Percentiles rank a stretch among this genome's conserved stretches.
These are phyloP conservation scores for Rhynchosporium graminicola DNA, from an alignment of 2,329 filamentous ascomycete species.

Conservation along the genomic window DNA sequence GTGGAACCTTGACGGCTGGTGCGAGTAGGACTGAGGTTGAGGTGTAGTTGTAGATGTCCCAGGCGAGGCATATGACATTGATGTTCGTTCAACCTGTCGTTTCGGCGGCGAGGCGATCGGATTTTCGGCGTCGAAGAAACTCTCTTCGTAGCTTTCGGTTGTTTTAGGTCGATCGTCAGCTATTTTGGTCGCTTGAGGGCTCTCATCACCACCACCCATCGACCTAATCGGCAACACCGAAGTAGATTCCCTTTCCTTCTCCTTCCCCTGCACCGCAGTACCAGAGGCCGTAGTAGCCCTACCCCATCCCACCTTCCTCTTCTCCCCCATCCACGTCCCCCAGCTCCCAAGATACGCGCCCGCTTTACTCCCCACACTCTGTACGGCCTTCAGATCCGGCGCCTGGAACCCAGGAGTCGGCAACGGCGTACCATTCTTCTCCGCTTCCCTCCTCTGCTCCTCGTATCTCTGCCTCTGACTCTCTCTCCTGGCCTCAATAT, in stretches of 20 bases:
- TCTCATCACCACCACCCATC: slow-evolving; percentile 20
- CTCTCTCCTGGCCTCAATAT: slow-evolving; percentile 81
- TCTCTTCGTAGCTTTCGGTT: slow-evolving; percentile 37
- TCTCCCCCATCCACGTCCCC: slow-evolving; percentile 73
- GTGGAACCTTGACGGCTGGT: slow-evolving; percentile 20
- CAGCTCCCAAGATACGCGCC: slow-evolving; percentile 68
- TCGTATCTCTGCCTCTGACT: slow-evolving; percentile 66
- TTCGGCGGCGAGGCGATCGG: slow-evolving; percentile 1
- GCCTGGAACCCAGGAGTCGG: slow-evolving; percentile 27
- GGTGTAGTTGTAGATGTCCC: background rate
- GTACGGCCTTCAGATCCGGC: slow-evolving; percentile 45
- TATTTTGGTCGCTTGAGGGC: slow-evolving; percentile 24
- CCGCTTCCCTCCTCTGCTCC: slow-evolving; percentile 47
- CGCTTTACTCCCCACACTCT: slow-evolving; percentile 56
- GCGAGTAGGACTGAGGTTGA: slow-evolving; percentile 13
- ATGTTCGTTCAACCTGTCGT: too few species aligned
- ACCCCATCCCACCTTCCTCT: slow-evolving; percentile 55
- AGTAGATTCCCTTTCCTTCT: slow-evolving; percentile 29
- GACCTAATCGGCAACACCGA: slow-evolving; percentile 1
- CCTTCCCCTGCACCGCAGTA: slow-evolving; percentile 19
- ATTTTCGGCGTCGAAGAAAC: slow-evolving; percentile 40
- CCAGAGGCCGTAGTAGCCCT: slow-evolving; percentile 18
- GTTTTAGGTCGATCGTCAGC: slow-evolving; percentile 32
- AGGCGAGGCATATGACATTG: too few species aligned
- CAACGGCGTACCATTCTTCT: slow-evolving; percentile 28